phyloP scores from a whole-genome alignment of 768 basidiomycete genomes.

The Boletus insuetus region DNA sequence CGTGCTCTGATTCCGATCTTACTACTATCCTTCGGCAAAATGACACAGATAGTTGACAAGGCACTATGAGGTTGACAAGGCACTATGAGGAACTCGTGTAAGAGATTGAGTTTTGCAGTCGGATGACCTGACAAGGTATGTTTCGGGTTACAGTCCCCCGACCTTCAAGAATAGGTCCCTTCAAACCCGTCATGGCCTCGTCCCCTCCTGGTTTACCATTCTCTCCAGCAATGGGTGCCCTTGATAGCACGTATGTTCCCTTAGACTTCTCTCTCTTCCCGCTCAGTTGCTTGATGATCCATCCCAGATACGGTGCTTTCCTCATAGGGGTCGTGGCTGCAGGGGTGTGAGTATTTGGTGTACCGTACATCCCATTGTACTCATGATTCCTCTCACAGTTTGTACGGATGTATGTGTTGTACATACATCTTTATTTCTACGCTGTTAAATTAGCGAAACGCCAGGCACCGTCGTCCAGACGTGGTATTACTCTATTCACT shows the following conservation, averaged over 20 bases:
- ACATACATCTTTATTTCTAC: not conserved
- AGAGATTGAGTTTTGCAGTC: no score
- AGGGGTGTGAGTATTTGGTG: slow-evolving; percentile 40
- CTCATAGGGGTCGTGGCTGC: slow-evolving; percentile 50
- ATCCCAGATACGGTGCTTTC: slow-evolving; percentile 45
- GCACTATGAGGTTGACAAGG: no score
- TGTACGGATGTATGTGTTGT: slow-evolving; percentile 47
- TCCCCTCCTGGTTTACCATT: not conserved
- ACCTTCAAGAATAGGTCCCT: no score
- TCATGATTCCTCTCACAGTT: slow-evolving; percentile 29
- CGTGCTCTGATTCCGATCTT: no score
- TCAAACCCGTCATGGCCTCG: not conserved
- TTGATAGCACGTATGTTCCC: slow-evolving; percentile 36
- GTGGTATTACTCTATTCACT: slow-evolving; percentile 49
- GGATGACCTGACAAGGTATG: no score
- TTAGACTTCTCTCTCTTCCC: not conserved
- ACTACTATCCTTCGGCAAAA: no score
- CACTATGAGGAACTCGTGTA: no score
- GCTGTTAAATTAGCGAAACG: not conserved
- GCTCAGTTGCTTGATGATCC: not conserved
- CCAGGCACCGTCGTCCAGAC: slow-evolving; percentile 55
- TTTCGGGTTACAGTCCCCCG: no score
- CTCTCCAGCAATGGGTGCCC: slow-evolving; percentile 4
- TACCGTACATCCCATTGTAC: not conserved
- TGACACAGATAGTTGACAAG: no score